Evolutionary conservation across 139 green algal genomes (phyloP).

Genomic region (Volvox africanus): DNA sequence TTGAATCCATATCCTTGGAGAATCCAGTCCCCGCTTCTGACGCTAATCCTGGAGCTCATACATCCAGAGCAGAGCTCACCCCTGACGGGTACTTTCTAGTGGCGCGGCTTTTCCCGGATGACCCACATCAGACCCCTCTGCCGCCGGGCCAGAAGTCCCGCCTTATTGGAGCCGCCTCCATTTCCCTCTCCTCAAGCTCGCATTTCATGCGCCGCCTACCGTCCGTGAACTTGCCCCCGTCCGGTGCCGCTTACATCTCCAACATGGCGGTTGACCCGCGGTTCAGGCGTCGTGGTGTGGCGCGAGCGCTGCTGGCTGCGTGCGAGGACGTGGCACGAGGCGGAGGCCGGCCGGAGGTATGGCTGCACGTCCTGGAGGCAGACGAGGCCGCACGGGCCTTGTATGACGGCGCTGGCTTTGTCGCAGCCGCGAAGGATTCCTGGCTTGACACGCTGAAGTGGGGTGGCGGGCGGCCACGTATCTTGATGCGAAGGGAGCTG

Average conservation of each 20-base stretch:
- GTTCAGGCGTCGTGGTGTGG: conserved; percentile 37
- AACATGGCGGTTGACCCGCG: conserved; percentile 59
- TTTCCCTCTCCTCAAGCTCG: background rate
- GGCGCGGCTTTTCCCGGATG: conserved; percentile 2
- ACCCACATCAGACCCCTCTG: background rate
- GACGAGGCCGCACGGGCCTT: conserved; percentile 52
- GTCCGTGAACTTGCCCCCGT: background rate
- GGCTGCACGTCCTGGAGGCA: conserved; percentile 55
- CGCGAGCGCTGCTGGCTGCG: conserved; percentile 29
- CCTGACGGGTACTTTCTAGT: conserved; percentile 6
- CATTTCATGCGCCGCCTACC: background rate
- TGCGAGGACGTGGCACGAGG: conserved; percentile 35
- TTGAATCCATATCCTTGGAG: background rate
- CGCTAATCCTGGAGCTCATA: no score
- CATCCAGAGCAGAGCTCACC: background rate
- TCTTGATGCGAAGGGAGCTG: conserved; percentile 34
- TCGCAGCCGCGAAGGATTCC: conserved; percentile 10
- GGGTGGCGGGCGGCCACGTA: background rate
- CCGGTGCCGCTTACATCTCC: conserved; percentile 23
- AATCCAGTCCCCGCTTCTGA: no score
- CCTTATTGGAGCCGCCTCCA: conserved; percentile 22
- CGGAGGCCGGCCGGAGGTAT: background rate
- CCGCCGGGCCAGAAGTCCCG: conserved; percentile 29
- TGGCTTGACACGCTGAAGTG: conserved; percentile 33
- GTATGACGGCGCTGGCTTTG: conserved; percentile 43